Conservation (phyloP, 148 eudicot species). For the Rhododendron kiyosumense region DNA sequence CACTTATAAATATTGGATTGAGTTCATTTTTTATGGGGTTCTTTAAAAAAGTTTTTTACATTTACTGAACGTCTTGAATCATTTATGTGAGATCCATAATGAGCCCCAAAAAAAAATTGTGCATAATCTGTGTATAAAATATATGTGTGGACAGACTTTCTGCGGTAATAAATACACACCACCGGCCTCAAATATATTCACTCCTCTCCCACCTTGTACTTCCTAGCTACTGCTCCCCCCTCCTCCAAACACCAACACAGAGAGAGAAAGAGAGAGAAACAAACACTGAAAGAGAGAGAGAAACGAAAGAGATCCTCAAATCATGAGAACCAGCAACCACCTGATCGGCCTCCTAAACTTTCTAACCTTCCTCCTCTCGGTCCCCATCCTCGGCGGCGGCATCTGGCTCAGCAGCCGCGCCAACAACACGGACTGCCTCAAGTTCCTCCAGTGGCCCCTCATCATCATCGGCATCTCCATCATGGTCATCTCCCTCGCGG, state of each 20-base stretch:
- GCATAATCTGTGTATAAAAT: too few species aligned
- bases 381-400: constrained; percentile 81
- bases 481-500: constrained; percentile 78
- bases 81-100: too few species aligned
- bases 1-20: too few species aligned
- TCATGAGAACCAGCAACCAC: constrained; percentile 77
- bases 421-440: constrained; percentile 63
- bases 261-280: not conserved
- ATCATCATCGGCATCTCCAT: constrained; percentile 66
- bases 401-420: constrained; percentile 85
- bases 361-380: constrained; percentile 73
- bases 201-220: not conserved
- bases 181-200: not conserved
- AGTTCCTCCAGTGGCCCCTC: constrained; percentile 83
- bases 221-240: not conserved
- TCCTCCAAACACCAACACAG: not conserved
- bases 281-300: not conserved
- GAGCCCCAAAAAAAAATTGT: too few species aligned
- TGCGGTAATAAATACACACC: not conserved
- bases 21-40: too few species aligned
- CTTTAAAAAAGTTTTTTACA: too few species aligned
- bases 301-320: not conserved
- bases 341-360: constrained; percentile 76
- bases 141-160: too few species aligned
- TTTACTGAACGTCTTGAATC: too few species aligned